phyloP scores from a whole-genome alignment of 2,329 filamentous ascomycete genomes.

The Colletotrichum chlorophyti region DNA sequence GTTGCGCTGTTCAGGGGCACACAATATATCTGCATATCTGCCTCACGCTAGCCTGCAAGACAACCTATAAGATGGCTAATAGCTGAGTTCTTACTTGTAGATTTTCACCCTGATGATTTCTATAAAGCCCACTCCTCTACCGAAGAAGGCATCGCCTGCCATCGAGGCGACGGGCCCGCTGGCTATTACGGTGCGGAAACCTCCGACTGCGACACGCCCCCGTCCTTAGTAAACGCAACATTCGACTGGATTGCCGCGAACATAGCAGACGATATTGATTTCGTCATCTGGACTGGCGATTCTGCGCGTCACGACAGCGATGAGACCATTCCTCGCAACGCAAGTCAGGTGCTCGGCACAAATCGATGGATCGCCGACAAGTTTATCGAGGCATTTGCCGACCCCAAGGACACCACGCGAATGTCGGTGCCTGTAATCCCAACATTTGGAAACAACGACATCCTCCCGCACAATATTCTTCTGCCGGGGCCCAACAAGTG shows the following conservation, averaged over 20 bases:
- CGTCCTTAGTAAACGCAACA: constrained; percentile 83
- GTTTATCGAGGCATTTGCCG: constrained; percentile 76
- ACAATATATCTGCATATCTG: constrained; percentile 1
- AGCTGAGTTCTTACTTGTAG: constrained; percentile 52
- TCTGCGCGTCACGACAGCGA: constrained; percentile 90
- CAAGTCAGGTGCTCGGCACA: constrained; percentile 76
- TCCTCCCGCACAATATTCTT: constrained; percentile 96
- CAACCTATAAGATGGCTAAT: constrained; percentile 20
- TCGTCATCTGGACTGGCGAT: constrained; percentile 93
- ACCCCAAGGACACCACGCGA: constrained; percentile 59
- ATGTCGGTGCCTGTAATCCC: constrained; percentile 83
- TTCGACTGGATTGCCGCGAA: constrained; percentile 87
- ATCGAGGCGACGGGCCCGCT: constrained; percentile 77
- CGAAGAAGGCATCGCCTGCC: constrained; percentile 74
- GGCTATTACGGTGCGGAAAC: constrained; percentile 86
- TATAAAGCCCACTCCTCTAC: constrained; percentile 83
- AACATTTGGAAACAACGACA: constrained; percentile 96
- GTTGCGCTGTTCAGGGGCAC: background rate
- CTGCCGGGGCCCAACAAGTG: constrained; percentile 84
- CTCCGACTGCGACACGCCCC: constrained; percentile 86
- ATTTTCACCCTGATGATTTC: constrained; percentile 89
- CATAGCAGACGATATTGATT: constrained; percentile 81
- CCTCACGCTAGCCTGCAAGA: constrained; percentile 14
- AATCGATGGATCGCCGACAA: constrained; percentile 80
- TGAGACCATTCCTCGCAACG: constrained; percentile 76